Percentiles rank a stretch among this genome's conserved stretches.
Evolutionary conservation across 176 grass and related monocot genomes (phyloP).

Genomic region (Themeda triandra): DNA sequence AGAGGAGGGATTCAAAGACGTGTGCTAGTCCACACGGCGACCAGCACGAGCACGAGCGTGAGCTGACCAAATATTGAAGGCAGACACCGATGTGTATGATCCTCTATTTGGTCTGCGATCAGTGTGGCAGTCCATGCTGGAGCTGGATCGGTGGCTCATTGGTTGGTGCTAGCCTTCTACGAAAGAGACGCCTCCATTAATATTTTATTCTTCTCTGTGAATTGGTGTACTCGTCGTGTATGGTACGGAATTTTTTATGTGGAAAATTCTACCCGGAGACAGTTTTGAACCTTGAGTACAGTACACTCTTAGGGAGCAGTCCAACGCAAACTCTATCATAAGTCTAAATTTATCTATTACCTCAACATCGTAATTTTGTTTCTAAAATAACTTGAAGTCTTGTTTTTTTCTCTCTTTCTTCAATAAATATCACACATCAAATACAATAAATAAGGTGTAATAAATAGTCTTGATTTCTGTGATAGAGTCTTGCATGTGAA

Average conservation of each 20-base stretch:
- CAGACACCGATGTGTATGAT: not conserved
- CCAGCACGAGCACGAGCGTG: not conserved
- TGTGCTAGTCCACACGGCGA: slow-evolving; percentile 25
- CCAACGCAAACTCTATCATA: too few species aligned
- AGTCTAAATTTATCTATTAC: too few species aligned
- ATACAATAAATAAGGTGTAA: too few species aligned
- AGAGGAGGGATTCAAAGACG: slow-evolving; percentile 25
- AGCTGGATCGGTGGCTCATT: not conserved
- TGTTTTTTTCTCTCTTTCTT: too few species aligned
- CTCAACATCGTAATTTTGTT: too few species aligned
- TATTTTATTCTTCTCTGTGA: not conserved
- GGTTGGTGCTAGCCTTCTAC: slow-evolving; percentile 19
- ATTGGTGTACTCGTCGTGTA: not conserved
- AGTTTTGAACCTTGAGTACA: not conserved
- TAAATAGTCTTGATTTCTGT: too few species aligned
- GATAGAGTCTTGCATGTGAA: too few species aligned
- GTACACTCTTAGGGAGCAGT: too few species aligned
- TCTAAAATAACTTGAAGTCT: too few species aligned
- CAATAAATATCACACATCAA: too few species aligned
- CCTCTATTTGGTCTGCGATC: not conserved
- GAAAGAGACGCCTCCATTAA: not conserved
- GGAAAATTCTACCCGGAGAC: not conserved
- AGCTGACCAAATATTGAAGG: not conserved
- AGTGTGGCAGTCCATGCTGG: not conserved
- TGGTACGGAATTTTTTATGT: not conserved